These are phyloP conservation scores for Starmerella floricola DNA, from an alignment of 805 yeast genomes.

Conservation along the genomic window DNA sequence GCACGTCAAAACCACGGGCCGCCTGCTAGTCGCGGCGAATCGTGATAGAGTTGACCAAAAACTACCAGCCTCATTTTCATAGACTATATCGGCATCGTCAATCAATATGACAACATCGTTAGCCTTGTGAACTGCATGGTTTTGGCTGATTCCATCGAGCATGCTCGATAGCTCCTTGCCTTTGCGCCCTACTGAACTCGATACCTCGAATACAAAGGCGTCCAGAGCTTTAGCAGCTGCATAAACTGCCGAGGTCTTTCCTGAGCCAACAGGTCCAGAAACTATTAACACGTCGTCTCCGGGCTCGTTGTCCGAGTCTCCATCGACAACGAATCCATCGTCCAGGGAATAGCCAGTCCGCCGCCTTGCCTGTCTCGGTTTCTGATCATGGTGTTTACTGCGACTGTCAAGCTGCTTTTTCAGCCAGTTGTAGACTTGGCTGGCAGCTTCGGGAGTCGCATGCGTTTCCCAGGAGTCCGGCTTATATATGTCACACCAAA, in stretches of 20 bases:
- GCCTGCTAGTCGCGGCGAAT: conserved; percentile 45
- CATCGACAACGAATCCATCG: conserved; percentile 25
- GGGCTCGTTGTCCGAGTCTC: conserved; percentile 21
- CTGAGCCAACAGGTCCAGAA: conserved; percentile 60
- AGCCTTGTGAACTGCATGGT: conserved; percentile 54
- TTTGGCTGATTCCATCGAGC: conserved; percentile 70
- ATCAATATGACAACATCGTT: conserved; percentile 60
- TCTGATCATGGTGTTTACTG: conserved; percentile 1
- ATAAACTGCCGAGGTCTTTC: conserved; percentile 65
- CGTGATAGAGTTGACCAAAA: conserved; percentile 68
- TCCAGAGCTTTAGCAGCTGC: conserved; percentile 49
- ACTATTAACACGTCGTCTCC: conserved; percentile 32
- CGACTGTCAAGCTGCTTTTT: conserved; percentile 6
- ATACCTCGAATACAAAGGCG: conserved; percentile 73
- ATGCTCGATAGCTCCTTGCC: conserved; percentile 53
- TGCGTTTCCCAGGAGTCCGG: conserved; percentile 13
- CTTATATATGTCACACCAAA: conserved; percentile 25
- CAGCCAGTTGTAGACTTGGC: conserved; percentile 12
- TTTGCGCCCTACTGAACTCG: conserved; percentile 60
- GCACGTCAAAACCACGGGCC: conserved; percentile 64
- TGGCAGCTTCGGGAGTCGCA: conserved; percentile 3
- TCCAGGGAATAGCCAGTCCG: background rate
- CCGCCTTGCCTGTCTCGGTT: conserved; percentile 2
- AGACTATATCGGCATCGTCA: conserved; percentile 76
- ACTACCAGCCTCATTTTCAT: conserved; percentile 53